Conservation (phyloP, 768 basidiomycete genomes). For the Suillus hirtellus region DNA sequence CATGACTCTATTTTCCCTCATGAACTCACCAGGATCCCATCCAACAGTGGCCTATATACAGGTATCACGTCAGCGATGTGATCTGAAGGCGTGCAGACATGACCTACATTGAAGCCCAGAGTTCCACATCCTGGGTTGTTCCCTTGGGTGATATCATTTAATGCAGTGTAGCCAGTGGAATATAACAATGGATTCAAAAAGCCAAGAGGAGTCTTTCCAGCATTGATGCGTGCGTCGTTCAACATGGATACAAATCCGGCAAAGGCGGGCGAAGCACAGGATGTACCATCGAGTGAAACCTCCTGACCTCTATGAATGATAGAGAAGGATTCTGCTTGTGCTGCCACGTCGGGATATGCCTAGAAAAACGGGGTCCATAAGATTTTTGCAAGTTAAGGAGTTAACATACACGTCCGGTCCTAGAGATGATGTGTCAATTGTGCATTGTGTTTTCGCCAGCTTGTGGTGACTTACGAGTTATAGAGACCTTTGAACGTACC, state of each 20-base stretch:
- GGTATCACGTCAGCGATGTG: neutral
- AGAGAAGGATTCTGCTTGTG: slow-evolving; percentile 52
- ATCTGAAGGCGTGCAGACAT: neutral
- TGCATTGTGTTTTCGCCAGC: neutral
- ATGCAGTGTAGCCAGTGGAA: slow-evolving; percentile 25
- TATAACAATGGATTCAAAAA: slow-evolving; percentile 71
- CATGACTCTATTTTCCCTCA: slow-evolving; percentile 6
- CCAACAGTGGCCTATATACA: slow-evolving; percentile 45
- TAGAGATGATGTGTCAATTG: slow-evolving; percentile 19
- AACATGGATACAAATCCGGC: slow-evolving; percentile 63
- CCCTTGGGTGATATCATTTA: slow-evolving; percentile 63
- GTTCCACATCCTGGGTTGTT: slow-evolving; percentile 64
- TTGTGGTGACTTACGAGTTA: slow-evolving; percentile 45
- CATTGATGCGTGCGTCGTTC: slow-evolving; percentile 58
- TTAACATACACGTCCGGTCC: slow-evolving; percentile 54
- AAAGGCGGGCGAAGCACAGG: slow-evolving; percentile 64
- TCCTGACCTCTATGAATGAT: slow-evolving; percentile 45
- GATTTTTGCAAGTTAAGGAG: neutral
- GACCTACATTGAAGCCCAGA: slow-evolving; percentile 60
- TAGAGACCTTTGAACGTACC: slow-evolving; percentile 59
- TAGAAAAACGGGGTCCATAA: slow-evolving; percentile 17
- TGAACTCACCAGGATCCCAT: slow-evolving; percentile 58
- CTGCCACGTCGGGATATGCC: slow-evolving; percentile 69
- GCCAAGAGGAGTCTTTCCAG: slow-evolving; percentile 48
- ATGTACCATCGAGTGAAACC: slow-evolving; percentile 58